Conservation (phyloP, 2,329 filamentous ascomycete species). For the Aspergillus sergii region DNA sequence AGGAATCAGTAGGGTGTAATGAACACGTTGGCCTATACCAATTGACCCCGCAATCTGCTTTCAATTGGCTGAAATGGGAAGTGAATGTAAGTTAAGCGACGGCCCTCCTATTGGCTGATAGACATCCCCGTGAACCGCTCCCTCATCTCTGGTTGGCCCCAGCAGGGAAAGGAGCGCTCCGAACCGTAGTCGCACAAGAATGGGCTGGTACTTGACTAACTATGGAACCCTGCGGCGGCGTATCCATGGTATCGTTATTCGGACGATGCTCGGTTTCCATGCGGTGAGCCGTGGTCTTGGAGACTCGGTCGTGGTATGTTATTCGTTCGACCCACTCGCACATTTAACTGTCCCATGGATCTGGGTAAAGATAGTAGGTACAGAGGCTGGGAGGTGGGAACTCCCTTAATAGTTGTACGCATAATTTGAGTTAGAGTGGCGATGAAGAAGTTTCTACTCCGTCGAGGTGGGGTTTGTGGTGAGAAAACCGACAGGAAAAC, state of each 20-base stretch:
- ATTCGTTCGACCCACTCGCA: constrained; percentile 13
- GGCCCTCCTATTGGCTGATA: constrained; percentile 13
- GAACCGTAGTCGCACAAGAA: constrained; percentile 37
- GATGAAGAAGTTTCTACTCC: constrained; percentile 9
- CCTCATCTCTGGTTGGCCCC: constrained; percentile 16
- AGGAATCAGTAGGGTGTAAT: not conserved
- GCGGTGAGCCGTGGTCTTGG: constrained; percentile 4
- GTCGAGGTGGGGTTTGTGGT: constrained; percentile 3
- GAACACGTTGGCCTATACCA: not conserved
- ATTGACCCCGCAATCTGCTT: constrained; percentile 12
- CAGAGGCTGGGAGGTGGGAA: constrained; percentile 14
- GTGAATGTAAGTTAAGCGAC: constrained; percentile 17
- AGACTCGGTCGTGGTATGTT: not conserved
- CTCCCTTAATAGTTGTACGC: constrained; percentile 1
- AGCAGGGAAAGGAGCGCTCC: constrained; percentile 32
- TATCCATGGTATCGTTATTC: constrained; percentile 6
- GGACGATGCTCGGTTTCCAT: constrained; percentile 21
- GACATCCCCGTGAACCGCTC: constrained; percentile 8
- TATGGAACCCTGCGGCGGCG: constrained; percentile 20
- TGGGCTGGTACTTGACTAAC: constrained; percentile 20
- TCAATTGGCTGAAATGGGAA: not conserved
- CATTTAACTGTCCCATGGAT: constrained; percentile 20
- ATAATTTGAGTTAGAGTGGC: constrained; percentile 14
- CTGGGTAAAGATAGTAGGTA: constrained; percentile 3
- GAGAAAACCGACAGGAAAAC: not conserved